phyloP scores from a whole-genome alignment of 2,329 filamentous ascomycete genomes.

The Paecilomyces sp. region DNA sequence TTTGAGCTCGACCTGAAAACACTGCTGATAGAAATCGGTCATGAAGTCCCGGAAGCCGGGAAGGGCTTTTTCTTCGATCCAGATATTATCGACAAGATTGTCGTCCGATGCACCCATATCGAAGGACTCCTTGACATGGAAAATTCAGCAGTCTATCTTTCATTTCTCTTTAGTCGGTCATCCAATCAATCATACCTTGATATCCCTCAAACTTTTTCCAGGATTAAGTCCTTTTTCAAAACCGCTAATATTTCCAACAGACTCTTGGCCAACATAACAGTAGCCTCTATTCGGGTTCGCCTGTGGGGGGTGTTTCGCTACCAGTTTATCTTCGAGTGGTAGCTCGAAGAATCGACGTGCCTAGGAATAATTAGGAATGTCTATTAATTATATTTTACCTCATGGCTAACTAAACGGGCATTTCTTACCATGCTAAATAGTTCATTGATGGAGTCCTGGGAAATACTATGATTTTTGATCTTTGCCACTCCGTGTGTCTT shows the following conservation, averaged over 20 bases:
- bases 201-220: not conserved
- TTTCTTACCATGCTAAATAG: conserved; percentile 2
- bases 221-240: conserved; percentile 9
- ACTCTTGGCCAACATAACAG: conserved; percentile 22
- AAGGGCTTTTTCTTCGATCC: not conserved
- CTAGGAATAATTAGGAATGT: not conserved
- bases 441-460: not conserved
- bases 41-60: not conserved
- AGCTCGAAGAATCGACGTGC: conserved; percentile 17
- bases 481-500: conserved; percentile 4
- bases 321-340: conserved; percentile 18
- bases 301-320: conserved; percentile 20
- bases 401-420: not conserved
- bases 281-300: conserved; percentile 25
- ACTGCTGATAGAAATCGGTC: conserved; percentile 1
- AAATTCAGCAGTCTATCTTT: not conserved
- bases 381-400: not conserved
- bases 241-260: conserved; percentile 17
- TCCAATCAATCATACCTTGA: not conserved
- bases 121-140: conserved; percentile 1
- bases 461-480: conserved; percentile 6
- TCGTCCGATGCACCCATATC: conserved; percentile 2
- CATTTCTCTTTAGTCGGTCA: not conserved
- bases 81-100: conserved; percentile 2
- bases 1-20: not conserved